Conservation (phyloP, 2,329 filamentous ascomycete genomes). For the Calonectria leucothoes region DNA sequence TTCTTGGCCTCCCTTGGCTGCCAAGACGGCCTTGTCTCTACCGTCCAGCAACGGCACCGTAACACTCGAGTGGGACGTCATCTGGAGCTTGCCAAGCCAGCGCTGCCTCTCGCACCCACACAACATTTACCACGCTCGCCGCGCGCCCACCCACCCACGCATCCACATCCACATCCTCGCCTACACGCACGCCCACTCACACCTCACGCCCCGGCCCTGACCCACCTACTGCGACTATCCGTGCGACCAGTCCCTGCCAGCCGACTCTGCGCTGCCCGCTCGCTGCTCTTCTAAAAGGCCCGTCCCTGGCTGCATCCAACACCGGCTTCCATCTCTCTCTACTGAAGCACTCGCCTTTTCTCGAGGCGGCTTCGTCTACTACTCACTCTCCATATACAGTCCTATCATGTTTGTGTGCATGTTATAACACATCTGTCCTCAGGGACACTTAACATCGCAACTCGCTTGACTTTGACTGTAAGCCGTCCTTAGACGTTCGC, state of each 20-base stretch:
- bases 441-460: slow-evolving; percentile 44
- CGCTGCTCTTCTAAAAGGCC: slow-evolving; percentile 39
- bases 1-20: slow-evolving; percentile 3
- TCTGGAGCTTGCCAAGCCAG: slow-evolving; percentile 38
- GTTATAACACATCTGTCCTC: slow-evolving; percentile 53
- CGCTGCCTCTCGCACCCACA: slow-evolving; percentile 32
- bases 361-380: slow-evolving; percentile 24
- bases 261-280: slow-evolving; percentile 34
- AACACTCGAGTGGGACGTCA: slow-evolving; percentile 38
- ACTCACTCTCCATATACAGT: slow-evolving; percentile 30
- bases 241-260: slow-evolving; percentile 38
- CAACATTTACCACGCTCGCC: slow-evolving; percentile 21
- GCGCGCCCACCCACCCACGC: slow-evolving; percentile 20
- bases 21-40: slow-evolving; percentile 18
- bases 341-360: slow-evolving; percentile 22
- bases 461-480: slow-evolving; percentile 20
- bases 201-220: slow-evolving; percentile 12
- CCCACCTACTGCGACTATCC: slow-evolving; percentile 36
- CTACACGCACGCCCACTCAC: slow-evolving; percentile 26
- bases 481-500: slow-evolving; percentile 29
- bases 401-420: slow-evolving; percentile 47
- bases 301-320: slow-evolving; percentile 36
- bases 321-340: slow-evolving; percentile 35
- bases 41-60: slow-evolving; percentile 16
- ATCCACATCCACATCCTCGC: slow-evolving; percentile 25